Percentiles rank a stretch among this genome's conserved stretches.
phyloP scores from a whole-genome alignment of 208 protist genomes.

The Porcisia hertigi region DNA sequence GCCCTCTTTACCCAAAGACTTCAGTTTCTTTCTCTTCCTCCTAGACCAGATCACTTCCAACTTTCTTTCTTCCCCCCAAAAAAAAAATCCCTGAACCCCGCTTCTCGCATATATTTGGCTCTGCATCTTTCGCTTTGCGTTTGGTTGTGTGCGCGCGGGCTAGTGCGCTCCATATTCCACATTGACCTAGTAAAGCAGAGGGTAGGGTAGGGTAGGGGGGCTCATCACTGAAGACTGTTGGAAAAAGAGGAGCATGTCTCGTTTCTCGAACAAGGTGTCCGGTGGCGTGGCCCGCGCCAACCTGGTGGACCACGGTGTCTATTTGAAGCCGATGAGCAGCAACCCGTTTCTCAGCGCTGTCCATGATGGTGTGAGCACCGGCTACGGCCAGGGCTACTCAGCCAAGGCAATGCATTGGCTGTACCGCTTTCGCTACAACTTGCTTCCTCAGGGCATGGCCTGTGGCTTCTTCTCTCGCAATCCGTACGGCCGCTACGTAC shows the following conservation, averaged over 20 bases:
- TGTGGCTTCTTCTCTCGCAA: constrained; percentile 83
- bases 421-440: constrained; percentile 87
- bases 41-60: background rate
- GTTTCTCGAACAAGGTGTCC: constrained; percentile 46
- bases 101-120: background rate
- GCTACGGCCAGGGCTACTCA: constrained; percentile 71
- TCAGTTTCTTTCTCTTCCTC: background rate
- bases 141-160: background rate
- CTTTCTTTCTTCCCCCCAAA: background rate
- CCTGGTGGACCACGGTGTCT: constrained; percentile 77
- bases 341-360: constrained; percentile 74
- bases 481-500: constrained; percentile 80
- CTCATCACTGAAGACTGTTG: background rate
- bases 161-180: background rate
- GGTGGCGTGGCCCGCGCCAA: constrained; percentile 61
- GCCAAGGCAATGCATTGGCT: constrained; percentile 78
- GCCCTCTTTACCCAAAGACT: too few species aligned
- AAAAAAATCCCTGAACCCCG: background rate
- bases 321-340: constrained; percentile 70
- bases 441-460: constrained; percentile 62
- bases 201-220: background rate
- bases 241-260: constrained; percentile 48
- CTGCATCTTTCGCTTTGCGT: background rate
- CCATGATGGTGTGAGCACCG: constrained; percentile 76
- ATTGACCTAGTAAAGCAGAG: background rate